Conservation (phyloP, 2,329 filamentous ascomycete genomes). For the Mariannaea sp. region DNA sequence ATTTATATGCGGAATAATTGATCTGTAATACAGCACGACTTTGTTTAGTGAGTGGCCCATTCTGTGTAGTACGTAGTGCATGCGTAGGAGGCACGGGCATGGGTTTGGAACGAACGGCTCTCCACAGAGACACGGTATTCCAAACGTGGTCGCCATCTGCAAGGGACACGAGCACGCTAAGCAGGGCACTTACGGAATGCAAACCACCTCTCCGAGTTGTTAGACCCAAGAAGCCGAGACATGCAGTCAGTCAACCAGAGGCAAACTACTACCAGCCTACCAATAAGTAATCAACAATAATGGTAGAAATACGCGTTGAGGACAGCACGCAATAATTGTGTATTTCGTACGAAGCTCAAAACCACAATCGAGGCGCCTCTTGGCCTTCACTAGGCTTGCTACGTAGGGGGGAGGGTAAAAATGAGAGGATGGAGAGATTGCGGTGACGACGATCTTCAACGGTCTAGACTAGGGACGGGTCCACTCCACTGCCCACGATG, state of each 20-base stretch:
- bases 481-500: slow-evolving; percentile 1
- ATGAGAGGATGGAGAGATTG: not conserved
- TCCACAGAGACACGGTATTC: slow-evolving; percentile 7
- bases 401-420: not conserved
- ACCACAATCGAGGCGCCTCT: too few relatives aligned
- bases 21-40: not conserved
- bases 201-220: not conserved
- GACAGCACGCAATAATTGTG: too few relatives aligned
- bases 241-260: slow-evolving; percentile 1
- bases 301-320: too few relatives aligned
- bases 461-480: not conserved
- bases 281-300: too few relatives aligned
- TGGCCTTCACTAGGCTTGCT: not conserved
- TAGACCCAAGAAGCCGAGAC: not conserved
- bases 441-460: slow-evolving; percentile 13
- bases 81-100: not conserved
- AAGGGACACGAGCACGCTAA: slow-evolving; percentile 7
- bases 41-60: too few relatives aligned
- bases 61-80: too few relatives aligned
- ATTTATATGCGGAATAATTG: too few relatives aligned
- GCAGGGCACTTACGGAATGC: slow-evolving; percentile 8
- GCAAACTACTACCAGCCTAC: not conserved
- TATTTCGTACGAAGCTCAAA: not conserved
- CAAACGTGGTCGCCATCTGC: slow-evolving; percentile 12
- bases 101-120: slow-evolving; percentile 14